Evolutionary conservation across 495 filamentous ascomycete species (phyloP).

Genomic region (Neurospora pannonica): DNA sequence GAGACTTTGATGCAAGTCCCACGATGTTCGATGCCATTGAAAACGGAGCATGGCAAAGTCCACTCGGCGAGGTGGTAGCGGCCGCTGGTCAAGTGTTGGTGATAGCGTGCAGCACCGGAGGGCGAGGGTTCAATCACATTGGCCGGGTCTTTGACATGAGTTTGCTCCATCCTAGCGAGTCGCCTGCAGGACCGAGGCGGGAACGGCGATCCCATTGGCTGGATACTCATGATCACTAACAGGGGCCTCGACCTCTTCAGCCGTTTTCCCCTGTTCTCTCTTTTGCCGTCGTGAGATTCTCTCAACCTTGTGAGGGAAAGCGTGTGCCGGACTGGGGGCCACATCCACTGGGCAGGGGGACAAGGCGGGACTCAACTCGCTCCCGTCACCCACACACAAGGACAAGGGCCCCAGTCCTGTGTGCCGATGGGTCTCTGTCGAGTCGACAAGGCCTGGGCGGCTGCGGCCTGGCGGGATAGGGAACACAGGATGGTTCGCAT

Average conservation of each 20-base stretch:
- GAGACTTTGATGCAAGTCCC: neutral
- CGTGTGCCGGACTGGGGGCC: neutral
- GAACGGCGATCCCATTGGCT: constrained; percentile 16
- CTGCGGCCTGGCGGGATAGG: neutral
- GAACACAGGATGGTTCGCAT: neutral
- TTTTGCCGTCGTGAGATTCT: constrained; percentile 9
- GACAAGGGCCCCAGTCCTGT: constrained; percentile 1
- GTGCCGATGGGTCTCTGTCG: constrained; percentile 4
- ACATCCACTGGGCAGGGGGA: neutral
- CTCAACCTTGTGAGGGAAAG: constrained; percentile 7
- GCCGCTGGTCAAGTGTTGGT: constrained; percentile 1
- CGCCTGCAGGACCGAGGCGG: constrained; percentile 23
- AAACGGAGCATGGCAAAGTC: neutral
- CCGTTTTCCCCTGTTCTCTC: constrained; percentile 12
- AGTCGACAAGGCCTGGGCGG: neutral
- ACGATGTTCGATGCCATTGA: neutral
- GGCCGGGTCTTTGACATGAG: constrained; percentile 12
- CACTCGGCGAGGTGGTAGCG: neutral
- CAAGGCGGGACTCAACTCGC: neutral
- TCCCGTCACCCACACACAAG: neutral
- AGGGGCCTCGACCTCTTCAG: constrained; percentile 19
- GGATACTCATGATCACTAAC: constrained; percentile 5
- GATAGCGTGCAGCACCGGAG: constrained; percentile 3
- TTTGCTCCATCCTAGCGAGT: constrained; percentile 19
- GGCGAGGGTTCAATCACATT: constrained; percentile 5